Evolutionary conservation across 2,329 filamentous ascomycete species (phyloP).

Genomic region (Phialemonium atrogriseum): DNA sequence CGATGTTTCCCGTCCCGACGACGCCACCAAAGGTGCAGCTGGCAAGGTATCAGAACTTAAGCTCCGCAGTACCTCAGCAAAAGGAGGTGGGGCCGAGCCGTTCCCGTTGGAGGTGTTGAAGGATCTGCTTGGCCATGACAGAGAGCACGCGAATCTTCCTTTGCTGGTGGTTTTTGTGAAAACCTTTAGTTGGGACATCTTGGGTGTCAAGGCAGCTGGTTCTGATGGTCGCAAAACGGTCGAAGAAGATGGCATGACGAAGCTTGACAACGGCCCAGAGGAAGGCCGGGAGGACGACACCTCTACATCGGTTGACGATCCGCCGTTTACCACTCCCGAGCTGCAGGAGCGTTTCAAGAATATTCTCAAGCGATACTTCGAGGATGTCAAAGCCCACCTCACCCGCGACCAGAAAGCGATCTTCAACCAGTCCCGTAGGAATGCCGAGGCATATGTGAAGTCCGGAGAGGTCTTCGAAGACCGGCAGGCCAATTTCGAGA

Average conservation of each 20-base stretch:
- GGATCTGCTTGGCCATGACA: conserved; percentile 86
- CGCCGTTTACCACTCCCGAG: conserved; percentile 67
- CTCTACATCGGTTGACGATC: conserved; percentile 49
- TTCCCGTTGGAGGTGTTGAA: conserved; percentile 98
- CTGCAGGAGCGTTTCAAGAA: conserved; percentile 80
- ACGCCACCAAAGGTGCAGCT: conserved; percentile 51
- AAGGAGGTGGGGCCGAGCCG: conserved; percentile 68
- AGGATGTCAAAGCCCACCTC: conserved; percentile 85
- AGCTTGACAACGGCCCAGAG: conserved; percentile 27
- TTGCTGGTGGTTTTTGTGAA: conserved; percentile 94
- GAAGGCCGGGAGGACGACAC: conserved; percentile 40
- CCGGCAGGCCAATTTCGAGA: conserved; percentile 91
- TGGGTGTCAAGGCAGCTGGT: conserved; percentile 66
- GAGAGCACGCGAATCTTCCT: conserved; percentile 84
- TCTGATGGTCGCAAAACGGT: conserved; percentile 77
- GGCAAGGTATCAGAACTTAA: conserved; percentile 56
- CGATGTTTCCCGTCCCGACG: conserved; percentile 54
- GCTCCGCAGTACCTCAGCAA: conserved; percentile 47
- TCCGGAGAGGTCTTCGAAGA: conserved; percentile 98
- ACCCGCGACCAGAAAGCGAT: conserved; percentile 88
- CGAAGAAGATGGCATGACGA: conserved; percentile 68
- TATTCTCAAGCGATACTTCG: conserved; percentile 79
- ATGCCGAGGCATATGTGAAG: conserved; percentile 96
- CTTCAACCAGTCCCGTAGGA: conserved; percentile 78
- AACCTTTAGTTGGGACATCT: conserved; percentile 89